Conservation (phyloP, 805 yeast genomes). For the Wickerhamiella spandovensis region DNA sequence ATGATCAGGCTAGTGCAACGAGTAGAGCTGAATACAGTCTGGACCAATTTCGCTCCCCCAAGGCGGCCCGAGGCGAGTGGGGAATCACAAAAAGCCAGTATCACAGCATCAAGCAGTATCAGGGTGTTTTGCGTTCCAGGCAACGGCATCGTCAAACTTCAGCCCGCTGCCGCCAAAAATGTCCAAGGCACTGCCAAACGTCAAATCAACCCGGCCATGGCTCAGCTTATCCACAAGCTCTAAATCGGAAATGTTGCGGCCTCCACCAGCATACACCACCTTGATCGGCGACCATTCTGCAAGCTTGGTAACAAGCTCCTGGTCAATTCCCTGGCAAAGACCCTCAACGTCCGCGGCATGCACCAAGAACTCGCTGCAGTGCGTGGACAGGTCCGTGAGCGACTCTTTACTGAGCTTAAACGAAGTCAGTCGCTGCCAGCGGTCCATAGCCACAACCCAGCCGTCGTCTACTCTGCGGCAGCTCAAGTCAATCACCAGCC, state of each 20-base stretch:
- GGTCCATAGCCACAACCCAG: constrained; percentile 97
- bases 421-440: constrained; percentile 86
- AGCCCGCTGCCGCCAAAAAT: constrained; percentile 87
- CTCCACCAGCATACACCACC: constrained; percentile 96
- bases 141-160: constrained; percentile 56
- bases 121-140: constrained; percentile 68
- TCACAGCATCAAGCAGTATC: constrained; percentile 7
- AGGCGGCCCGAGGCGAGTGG: too few species aligned
- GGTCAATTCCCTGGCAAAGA: constrained; percentile 83
- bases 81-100: too few species aligned
- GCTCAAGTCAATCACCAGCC: constrained; percentile 78
- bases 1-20: too few species aligned
- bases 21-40: too few species aligned
- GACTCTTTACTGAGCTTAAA: constrained; percentile 41
- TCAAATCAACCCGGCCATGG: constrained; percentile 73
- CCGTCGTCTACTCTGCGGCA: constrained; percentile 42
- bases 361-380: constrained; percentile 76
- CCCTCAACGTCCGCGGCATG: constrained; percentile 99
- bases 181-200: constrained; percentile 86
- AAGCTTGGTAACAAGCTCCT: constrained; percentile 51
- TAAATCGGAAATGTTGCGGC: constrained; percentile 59
- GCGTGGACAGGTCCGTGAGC: constrained; percentile 39
- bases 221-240: constrained; percentile 53
- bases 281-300: constrained; percentile 71
- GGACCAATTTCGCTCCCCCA: too few species aligned